Evolutionary conservation across 805 yeast species (phyloP).

Genomic region (Yarrowia osloensis): DNA sequence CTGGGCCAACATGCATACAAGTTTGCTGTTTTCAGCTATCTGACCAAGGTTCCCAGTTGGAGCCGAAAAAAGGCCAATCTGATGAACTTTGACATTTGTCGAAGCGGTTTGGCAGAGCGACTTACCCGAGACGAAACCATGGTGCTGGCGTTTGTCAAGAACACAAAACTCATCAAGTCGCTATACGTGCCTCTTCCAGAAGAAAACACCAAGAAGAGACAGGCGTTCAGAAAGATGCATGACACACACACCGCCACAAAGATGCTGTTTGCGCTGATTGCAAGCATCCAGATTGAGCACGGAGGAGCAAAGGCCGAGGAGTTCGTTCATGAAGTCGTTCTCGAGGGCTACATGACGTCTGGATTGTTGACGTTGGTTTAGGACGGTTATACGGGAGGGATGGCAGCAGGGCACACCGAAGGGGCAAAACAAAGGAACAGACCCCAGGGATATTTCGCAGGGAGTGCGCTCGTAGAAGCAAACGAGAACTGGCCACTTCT

Average conservation of each 20-base stretch:
- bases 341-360: conserved; percentile 15
- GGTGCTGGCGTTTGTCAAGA: conserved; percentile 4
- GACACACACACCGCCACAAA: not conserved
- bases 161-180: not conserved
- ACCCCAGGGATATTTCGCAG: too few relatives aligned
- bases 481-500: too few relatives aligned
- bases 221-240: not conserved
- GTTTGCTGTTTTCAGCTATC: conserved; percentile 2
- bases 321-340: conserved; percentile 13
- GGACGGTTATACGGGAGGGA: not conserved
- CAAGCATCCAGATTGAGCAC: not conserved
- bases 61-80: conserved; percentile 18
- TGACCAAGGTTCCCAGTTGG: conserved; percentile 19
- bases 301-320: conserved; percentile 2
- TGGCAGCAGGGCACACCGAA: too few relatives aligned
- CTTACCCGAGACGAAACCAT: conserved; percentile 4
- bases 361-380: not conserved
- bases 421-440: too few relatives aligned
- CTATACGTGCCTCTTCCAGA: not conserved
- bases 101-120: not conserved
- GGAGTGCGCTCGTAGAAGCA: too few relatives aligned
- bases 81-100: conserved; percentile 23
- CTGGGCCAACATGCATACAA: not conserved
- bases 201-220: not conserved
- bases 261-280: conserved; percentile 18